Evolutionary conservation across 2,329 filamentous ascomycete species (phyloP).

Genomic region (Fusarium avenaceum): DNA sequence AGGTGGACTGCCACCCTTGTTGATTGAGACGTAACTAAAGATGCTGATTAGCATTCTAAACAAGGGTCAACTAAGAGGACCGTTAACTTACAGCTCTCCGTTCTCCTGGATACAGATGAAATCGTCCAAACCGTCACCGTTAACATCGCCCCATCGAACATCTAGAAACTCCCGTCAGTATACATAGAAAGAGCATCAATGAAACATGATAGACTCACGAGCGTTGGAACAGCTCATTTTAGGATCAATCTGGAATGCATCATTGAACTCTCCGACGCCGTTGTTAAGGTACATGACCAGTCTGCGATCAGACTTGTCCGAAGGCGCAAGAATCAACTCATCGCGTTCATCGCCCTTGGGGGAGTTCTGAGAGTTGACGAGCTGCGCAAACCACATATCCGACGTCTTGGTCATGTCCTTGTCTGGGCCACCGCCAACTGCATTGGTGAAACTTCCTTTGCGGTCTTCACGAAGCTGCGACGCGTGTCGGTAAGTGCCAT

Average conservation of each 20-base stretch:
- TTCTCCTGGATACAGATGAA: conserved; percentile 6
- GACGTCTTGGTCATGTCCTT: conserved; percentile 4
- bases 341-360: conserved; percentile 9
- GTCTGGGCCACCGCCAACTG: conserved; percentile 1
- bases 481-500: neutral
- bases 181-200: accelerated
- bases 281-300: conserved; percentile 6
- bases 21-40: conserved; percentile 7
- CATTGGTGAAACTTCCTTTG: neutral
- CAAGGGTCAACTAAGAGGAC: no score
- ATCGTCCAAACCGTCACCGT: conserved; percentile 6
- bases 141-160: conserved; percentile 7
- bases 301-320: neutral
- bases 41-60: neutral
- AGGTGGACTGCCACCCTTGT: conserved; percentile 7
- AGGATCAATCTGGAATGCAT: neutral
- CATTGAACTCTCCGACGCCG: neutral
- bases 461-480: conserved; percentile 10
- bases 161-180: neutral
- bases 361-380: neutral
- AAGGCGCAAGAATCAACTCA: conserved; percentile 2
- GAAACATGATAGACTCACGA: neutral
- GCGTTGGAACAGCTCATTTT: conserved; percentile 8
- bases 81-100: conserved; percentile 3
- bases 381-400: conserved; percentile 8